Evolutionary conservation across 768 basidiomycete genomes (phyloP).

Genomic region (Boletus subparvulus): DNA sequence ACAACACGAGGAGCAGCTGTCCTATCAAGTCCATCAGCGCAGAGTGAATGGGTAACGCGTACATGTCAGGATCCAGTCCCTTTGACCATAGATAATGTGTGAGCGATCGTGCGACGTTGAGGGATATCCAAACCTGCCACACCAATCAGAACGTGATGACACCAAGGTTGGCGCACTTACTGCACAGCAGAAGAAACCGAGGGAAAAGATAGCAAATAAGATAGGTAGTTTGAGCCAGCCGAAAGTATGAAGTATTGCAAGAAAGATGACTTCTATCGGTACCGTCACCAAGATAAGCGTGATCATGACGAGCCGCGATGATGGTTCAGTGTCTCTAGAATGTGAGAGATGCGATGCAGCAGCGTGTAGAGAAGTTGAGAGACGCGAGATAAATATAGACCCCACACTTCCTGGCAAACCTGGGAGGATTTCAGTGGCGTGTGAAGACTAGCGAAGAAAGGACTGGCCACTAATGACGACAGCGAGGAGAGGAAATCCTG

Average conservation of each 20-base stretch:
- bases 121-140: conserved; percentile 64
- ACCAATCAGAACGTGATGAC: background rate
- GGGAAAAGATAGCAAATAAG: conserved; percentile 63
- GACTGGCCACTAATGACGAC: conserved; percentile 78
- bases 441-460: background rate
- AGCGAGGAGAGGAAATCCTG: conserved; percentile 84
- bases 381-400: conserved; percentile 85
- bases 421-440: conserved; percentile 22
- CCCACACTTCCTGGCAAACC: conserved; percentile 89
- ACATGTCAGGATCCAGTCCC: conserved; percentile 84
- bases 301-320: conserved; percentile 54
- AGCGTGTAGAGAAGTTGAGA: conserved; percentile 85
- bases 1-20: conserved; percentile 73
- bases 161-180: conserved; percentile 46
- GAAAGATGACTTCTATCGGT: conserved; percentile 79
- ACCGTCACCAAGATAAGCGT: conserved; percentile 74
- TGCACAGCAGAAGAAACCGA: conserved; percentile 72
- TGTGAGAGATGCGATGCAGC: conserved; percentile 11
- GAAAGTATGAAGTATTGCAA: conserved; percentile 58
- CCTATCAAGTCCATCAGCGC: conserved; percentile 85
- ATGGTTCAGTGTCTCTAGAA: conserved; percentile 27
- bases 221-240: conserved; percentile 79
- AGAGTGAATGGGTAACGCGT: conserved; percentile 86
- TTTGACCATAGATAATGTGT: conserved; percentile 79
- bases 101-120: conserved; percentile 61